phyloP scores from a whole-genome alignment of 2,329 filamentous ascomycete species.

The Claviceps purpurea region DNA sequence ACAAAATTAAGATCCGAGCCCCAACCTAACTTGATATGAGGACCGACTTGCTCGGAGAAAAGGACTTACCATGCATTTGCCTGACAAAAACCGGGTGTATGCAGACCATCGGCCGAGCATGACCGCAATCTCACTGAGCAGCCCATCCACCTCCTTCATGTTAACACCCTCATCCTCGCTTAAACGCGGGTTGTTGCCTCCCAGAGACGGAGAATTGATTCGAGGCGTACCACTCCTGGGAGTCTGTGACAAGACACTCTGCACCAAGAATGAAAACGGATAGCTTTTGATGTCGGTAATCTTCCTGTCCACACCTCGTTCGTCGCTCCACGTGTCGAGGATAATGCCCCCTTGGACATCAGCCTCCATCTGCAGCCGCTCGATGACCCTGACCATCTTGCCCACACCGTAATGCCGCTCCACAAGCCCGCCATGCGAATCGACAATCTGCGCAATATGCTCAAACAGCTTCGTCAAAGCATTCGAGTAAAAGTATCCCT shows the following conservation, averaged over 20 bases:
- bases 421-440: slow-evolving; percentile 79
- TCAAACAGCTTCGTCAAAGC: slow-evolving; percentile 87
- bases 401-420: slow-evolving; percentile 87
- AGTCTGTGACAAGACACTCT: slow-evolving; percentile 73
- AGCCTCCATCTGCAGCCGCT: slow-evolving; percentile 83
- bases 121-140: slow-evolving; percentile 75
- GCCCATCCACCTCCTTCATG: slow-evolving; percentile 86
- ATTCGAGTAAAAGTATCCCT: slow-evolving; percentile 84
- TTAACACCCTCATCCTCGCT: slow-evolving; percentile 89
- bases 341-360: slow-evolving; percentile 95
- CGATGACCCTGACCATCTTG: slow-evolving; percentile 90
- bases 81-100: slow-evolving; percentile 77
- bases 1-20: not conserved
- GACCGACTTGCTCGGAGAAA: not conserved
- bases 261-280: slow-evolving; percentile 90
- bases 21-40: not conserved
- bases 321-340: slow-evolving; percentile 89
- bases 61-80: slow-evolving; percentile 62
- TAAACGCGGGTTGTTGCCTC: slow-evolving; percentile 38
- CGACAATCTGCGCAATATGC: slow-evolving; percentile 93
- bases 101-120: slow-evolving; percentile 93
- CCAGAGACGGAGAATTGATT: slow-evolving; percentile 61
- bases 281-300: slow-evolving; percentile 96
- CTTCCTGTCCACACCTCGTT: slow-evolving; percentile 69
- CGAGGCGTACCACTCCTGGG: slow-evolving; percentile 51